phyloP scores from a whole-genome alignment of 768 basidiomycete genomes.

The Suillus occidentalis region DNA sequence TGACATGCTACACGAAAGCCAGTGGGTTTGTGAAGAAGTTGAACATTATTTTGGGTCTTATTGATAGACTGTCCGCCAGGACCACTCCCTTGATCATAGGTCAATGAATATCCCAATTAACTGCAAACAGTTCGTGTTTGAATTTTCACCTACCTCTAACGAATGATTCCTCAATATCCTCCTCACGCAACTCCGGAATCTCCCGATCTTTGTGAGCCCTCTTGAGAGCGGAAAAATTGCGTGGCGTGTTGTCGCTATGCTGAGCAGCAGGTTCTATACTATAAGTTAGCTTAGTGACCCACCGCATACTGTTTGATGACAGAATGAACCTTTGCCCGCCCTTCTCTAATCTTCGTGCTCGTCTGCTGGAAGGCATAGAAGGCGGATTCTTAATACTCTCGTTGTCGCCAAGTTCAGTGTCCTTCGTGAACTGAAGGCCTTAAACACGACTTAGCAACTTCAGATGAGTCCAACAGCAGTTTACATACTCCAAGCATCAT shows the following conservation, averaged over 20 bases:
- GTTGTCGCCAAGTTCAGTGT: slow-evolving; percentile 89
- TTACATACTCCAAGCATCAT: slow-evolving; percentile 60
- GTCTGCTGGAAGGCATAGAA: slow-evolving; percentile 45
- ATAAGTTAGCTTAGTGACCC: slow-evolving; percentile 14
- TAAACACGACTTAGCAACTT: slow-evolving; percentile 2
- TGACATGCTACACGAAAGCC: slow-evolving; percentile 87
- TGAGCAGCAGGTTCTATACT: slow-evolving; percentile 33
- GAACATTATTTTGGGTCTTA: slow-evolving; percentile 91
- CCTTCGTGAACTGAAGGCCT: slow-evolving; percentile 73
- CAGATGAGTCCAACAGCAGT: background rate
- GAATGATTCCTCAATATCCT: slow-evolving; percentile 85
- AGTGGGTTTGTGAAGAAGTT: slow-evolving; percentile 85
- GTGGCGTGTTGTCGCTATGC: slow-evolving; percentile 29
- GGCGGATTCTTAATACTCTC: slow-evolving; percentile 67
- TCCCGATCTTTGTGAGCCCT: slow-evolving; percentile 62
- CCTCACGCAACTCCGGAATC: slow-evolving; percentile 69
- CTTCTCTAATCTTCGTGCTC: slow-evolving; percentile 46
- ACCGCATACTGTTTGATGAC: slow-evolving; percentile 1
- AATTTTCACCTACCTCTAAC: slow-evolving; percentile 64
- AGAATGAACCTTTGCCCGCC: slow-evolving; percentile 27
- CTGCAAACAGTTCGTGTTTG: background rate
- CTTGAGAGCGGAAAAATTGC: slow-evolving; percentile 70
- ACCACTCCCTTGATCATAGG: slow-evolving; percentile 62
- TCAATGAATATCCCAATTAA: slow-evolving; percentile 9
- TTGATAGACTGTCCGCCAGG: slow-evolving; percentile 98